Evolutionary conservation across 208 protist species (phyloP), one percentile per base, ranked within the genome.

Genomic region (Leptomonas pyrrhocoris): DNA sequence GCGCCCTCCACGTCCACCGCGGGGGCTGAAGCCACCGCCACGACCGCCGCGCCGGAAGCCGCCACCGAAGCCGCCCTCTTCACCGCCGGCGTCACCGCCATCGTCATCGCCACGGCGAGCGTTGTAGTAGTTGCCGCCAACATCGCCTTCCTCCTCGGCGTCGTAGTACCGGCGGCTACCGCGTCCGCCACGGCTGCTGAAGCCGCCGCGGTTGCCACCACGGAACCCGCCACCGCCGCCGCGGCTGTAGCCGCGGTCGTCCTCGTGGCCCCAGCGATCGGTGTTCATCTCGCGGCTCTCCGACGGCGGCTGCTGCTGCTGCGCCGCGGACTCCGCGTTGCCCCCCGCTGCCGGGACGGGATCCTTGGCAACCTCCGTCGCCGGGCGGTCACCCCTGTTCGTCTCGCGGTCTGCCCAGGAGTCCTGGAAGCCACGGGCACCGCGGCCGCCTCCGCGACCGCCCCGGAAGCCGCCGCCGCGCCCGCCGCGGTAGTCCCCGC

Each of bases 1-100:
- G 28, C 70, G 51, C 46, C 79, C 79, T 34, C 74, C 34, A 6
- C 79, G 45, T 38, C 68, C 55, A 56, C 70, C 43, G 34, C 71
- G 59, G 53, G 57, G 42, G 59, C 67, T 49, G 50, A 55, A 74
- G n/a, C 71, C 73, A 23, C 76, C 64, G 23, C 76, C 58, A 19
- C 75, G 46, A 73, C 68, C 46, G 48, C 79, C 57, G 13, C 76
- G 68, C 64, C 79, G 61, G 31, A 72, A 50, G 62, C 73, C 65
- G 28, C 74, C 69, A 40, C 77, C 55, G 11, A 74, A 43, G 49
- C 67, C 58, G 45, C 70, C 71, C 19, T 73, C 66, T 30, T 75
- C 68, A 28, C 65, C 63, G 56, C 61, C 74, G 28, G 57, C 68
- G 13, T 68, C 67, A 23, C 23, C 54, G 51, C 34, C 42, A 8